Base-by-base conservation (phyloP, 2,329 filamentous ascomycete species). In the Domatiomyces catenatus region DNA sequence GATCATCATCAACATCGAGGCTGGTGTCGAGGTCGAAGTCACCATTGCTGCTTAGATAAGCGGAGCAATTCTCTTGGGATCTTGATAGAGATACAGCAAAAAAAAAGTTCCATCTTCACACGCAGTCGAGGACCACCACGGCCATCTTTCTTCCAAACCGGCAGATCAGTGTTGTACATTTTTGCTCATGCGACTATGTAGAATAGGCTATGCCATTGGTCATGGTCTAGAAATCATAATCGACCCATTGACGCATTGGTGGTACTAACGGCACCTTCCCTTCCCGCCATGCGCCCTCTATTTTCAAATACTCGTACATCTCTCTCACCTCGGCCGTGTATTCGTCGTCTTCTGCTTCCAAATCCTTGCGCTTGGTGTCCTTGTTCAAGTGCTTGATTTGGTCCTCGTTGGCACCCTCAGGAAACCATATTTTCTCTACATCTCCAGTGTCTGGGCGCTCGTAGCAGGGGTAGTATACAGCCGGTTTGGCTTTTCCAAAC, bases 201-300 rank as follows among this genome's bases (percentile, higher is more conserved):
- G 12, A 47, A 36, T 8, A 47, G 5, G 3, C n/a, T 12, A 10
- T 18, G 12, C 19, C 32, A 10, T 39, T 39, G 10, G 4, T 6
- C 22, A 26, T 7, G 12, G 44, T 22, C 69, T 65, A 89, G 60
- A 90, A 81, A 62, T 86, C 79, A 76, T 83, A 90, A 24, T 70
- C 66, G 57, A 80, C 81, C 72, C 81, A 90, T 61, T 90, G 86
- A 54, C 79, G 74, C 66, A 81, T 81, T 0, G 89, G 89, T 18
- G 89, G 86, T 45, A 87, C 69, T 58, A 83, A 74, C 0, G 89
- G 89, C 69, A 94, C 83, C 5, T 80, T 60, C 0, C 81, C 83
- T 36, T 79, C 49, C 43, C 76, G 73, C 64, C 94, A 94, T 28
- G 64, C 66, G 0, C 86, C 86, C 18, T 76, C 77, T 55, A 78